Conservation (phyloP, 2,329 filamentous ascomycete species). For the Alternaria viburni region DNA sequence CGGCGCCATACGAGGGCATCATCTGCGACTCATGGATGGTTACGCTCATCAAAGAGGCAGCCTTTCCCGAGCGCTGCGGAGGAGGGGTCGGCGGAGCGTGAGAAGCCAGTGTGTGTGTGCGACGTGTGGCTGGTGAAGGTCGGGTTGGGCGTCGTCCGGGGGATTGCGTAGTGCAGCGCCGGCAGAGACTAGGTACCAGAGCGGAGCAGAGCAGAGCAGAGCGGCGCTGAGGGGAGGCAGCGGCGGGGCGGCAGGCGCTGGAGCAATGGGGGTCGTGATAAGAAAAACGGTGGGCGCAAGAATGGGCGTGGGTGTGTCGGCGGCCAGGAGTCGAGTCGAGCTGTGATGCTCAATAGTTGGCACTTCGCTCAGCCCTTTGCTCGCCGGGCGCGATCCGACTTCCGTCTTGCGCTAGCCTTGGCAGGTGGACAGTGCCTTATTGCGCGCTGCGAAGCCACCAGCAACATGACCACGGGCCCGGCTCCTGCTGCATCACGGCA, state of each 20-base stretch:
- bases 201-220: conserved; percentile 2
- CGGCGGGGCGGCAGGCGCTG: not conserved
- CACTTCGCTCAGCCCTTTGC: conserved; percentile 11
- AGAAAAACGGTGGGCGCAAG: conserved; percentile 16
- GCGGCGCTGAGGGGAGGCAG: not conserved
- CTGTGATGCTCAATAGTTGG: conserved; percentile 9
- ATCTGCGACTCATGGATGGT: conserved; percentile 46
- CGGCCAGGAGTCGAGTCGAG: conserved; percentile 17
- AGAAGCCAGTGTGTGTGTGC: conserved; percentile 31
- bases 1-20: conserved; percentile 60
- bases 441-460: conserved; percentile 2
- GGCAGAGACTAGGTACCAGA: conserved; percentile 5
- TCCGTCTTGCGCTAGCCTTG: conserved; percentile 20
- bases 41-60: conserved; percentile 40
- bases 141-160: conserved; percentile 12
- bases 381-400: conserved; percentile 14
- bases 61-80: conserved; percentile 33
- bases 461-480: conserved; percentile 1
- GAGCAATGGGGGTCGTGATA: conserved; percentile 1
- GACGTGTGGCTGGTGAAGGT: conserved; percentile 19
- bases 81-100: conserved; percentile 33
- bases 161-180: conserved; percentile 16
- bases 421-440: conserved; percentile 19
- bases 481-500: not conserved
- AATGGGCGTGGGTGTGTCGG: conserved; percentile 19